Percentiles rank a stretch among this genome's conserved stretches.
Conservation (phyloP, 441 rosid species). For the Sinapis alba region DNA sequence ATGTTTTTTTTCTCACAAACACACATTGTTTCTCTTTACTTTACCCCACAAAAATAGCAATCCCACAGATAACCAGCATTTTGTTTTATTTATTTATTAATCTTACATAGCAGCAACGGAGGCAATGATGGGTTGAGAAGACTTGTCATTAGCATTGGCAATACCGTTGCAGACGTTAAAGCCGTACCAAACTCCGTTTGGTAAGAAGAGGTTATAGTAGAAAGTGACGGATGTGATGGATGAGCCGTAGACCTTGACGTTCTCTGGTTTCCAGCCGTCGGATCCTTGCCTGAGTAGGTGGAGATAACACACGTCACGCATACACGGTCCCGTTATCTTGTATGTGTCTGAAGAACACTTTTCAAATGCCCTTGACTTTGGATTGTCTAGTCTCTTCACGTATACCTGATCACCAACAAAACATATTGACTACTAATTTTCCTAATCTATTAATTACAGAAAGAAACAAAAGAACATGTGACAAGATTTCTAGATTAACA, state of each 20-base stretch:
- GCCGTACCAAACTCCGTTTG: constrained; percentile 55
- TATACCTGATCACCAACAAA: constrained; percentile 40
- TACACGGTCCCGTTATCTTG: constrained; percentile 50
- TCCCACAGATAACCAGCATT: not conserved
- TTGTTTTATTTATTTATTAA: not conserved
- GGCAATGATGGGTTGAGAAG: constrained; percentile 21
- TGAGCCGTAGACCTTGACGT: constrained; percentile 45
- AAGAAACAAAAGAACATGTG: no score
- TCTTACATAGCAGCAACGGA: constrained; percentile 32
- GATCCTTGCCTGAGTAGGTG: constrained; percentile 50
- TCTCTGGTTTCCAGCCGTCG: constrained; percentile 62
- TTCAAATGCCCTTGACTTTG: constrained; percentile 44
- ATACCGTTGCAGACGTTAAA: constrained; percentile 42
- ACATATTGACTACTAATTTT: no score
- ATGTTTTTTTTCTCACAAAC: constrained; percentile 12
- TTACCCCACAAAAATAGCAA: not conserved
- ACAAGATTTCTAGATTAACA: no score
- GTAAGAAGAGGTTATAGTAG: constrained; percentile 44
- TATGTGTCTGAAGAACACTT: constrained; percentile 55
- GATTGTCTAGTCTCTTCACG: constrained; percentile 51
- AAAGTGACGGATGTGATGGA: constrained; percentile 46
- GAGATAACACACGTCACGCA: constrained; percentile 43
- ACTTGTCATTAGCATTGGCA: not conserved
- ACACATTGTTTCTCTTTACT: not conserved
- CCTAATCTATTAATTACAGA: no score